phyloP scores from a whole-genome alignment of 768 basidiomycete genomes.

The Kwoniella sp. region DNA sequence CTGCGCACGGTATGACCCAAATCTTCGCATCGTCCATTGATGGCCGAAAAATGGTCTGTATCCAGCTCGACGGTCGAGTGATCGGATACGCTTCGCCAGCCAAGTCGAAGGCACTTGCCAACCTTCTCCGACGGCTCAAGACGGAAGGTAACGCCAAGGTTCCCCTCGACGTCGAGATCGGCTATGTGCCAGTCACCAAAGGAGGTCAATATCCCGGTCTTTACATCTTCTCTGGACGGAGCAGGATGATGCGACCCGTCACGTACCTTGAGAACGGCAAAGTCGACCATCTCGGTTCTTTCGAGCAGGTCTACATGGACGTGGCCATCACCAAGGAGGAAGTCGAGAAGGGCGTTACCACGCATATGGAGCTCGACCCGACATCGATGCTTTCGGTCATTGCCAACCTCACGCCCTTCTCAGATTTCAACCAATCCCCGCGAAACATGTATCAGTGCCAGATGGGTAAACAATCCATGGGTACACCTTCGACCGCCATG shows the following conservation, averaged over 20 bases:
- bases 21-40: slow-evolving; percentile 77
- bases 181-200: slow-evolving; percentile 80
- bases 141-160: slow-evolving; percentile 80
- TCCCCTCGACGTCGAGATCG: slow-evolving; percentile 92
- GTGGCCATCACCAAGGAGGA: slow-evolving; percentile 89
- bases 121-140: slow-evolving; percentile 86
- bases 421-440: slow-evolving; percentile 94
- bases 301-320: slow-evolving; percentile 99
- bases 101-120: slow-evolving; percentile 78
- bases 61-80: slow-evolving; percentile 93
- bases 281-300: slow-evolving; percentile 88
- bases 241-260: slow-evolving; percentile 98
- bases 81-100: slow-evolving; percentile 87
- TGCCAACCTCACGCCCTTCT: slow-evolving; percentile 97
- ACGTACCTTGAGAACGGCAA: slow-evolving; percentile 82
- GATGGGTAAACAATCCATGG: slow-evolving; percentile 99
- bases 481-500: slow-evolving; percentile 90
- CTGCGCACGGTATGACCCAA: slow-evolving; percentile 91
- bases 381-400: slow-evolving; percentile 96
- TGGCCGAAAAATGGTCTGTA: slow-evolving; percentile 76
- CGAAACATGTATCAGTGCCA: slow-evolving; percentile 69
- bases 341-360: slow-evolving; percentile 71
- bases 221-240: slow-evolving; percentile 80
- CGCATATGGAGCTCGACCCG: slow-evolving; percentile 90
- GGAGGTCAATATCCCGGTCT: slow-evolving; percentile 97